phyloP scores from a whole-genome alignment of 805 yeast species.

The Candida krabiensis region DNA sequence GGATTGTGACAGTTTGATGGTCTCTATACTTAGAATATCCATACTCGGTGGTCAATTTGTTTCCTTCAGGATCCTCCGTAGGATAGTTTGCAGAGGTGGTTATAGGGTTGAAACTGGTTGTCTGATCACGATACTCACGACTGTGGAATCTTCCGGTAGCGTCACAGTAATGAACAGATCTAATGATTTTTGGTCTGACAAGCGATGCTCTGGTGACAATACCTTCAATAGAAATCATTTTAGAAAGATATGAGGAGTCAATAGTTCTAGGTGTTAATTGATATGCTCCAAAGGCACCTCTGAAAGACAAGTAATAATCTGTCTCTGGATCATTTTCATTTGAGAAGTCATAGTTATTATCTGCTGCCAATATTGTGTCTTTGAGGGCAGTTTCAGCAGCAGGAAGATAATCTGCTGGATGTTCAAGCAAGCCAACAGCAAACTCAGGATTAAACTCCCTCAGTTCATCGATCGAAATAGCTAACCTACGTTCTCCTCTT shows the following conservation, averaged over 20 bases:
- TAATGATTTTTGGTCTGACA: constrained; percentile 86
- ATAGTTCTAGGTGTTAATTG: constrained; percentile 86
- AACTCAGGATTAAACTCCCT: constrained; percentile 74
- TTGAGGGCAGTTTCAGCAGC: constrained; percentile 85
- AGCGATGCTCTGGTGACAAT: constrained; percentile 92
- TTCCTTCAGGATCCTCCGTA: constrained; percentile 88
- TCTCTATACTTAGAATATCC: constrained; percentile 92
- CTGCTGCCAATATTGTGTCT: constrained; percentile 73
- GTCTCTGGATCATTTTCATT: constrained; percentile 56
- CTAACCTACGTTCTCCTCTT: constrained; percentile 63
- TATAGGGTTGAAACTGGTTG: constrained; percentile 84
- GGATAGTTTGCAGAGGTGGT: constrained; percentile 87
- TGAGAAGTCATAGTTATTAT: constrained; percentile 59
- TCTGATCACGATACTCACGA: constrained; percentile 88
- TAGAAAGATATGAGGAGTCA: constrained; percentile 72
- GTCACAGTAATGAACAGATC: constrained; percentile 92
- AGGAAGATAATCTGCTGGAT: constrained; percentile 84
- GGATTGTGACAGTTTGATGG: constrained; percentile 90
- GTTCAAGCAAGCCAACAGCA: constrained; percentile 72
- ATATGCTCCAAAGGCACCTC: constrained; percentile 90
- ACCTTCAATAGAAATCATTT: constrained; percentile 87
- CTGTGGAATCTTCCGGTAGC: constrained; percentile 81
- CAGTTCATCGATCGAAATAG: constrained; percentile 80
- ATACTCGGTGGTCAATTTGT: constrained; percentile 84
- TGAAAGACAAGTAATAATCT: constrained; percentile 73